Evolutionary conservation across 2,329 filamentous ascomycete genomes (phyloP).

Genomic region (Cercospora zeae-maydis): DNA sequence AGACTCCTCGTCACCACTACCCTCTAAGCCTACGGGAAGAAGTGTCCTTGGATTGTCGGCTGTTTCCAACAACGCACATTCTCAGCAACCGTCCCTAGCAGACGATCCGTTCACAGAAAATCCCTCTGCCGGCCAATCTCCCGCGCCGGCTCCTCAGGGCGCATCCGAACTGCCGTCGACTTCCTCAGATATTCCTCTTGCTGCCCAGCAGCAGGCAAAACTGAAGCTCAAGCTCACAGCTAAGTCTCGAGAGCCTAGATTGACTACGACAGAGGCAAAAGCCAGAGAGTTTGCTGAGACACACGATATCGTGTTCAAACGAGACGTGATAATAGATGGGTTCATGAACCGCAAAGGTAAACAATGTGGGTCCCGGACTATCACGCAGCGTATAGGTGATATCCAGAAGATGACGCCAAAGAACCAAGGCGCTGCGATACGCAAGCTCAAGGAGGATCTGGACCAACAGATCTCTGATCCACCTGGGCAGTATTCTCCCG

Average conservation of each 20-base stretch:
- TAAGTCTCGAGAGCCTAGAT: background rate
- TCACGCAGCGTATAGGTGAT: conserved; percentile 7
- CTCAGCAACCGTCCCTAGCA: background rate
- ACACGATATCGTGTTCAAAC: conserved; percentile 2
- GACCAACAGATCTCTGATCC: background rate
- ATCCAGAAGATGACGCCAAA: conserved; percentile 5
- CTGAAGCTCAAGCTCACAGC: background rate
- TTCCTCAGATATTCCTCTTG: conserved; percentile 9
- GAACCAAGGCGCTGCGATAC: background rate
- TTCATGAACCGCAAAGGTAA: conserved; percentile 2
- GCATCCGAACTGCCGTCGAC: background rate
- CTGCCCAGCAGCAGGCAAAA: background rate
- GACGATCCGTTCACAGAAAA: background rate
- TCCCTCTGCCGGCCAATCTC: background rate
- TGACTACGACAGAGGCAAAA: background rate
- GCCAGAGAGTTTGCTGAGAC: conserved; percentile 9
- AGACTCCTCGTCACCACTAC: background rate
- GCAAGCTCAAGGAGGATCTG: background rate
- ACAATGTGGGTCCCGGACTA: background rate
- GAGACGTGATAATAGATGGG: background rate
- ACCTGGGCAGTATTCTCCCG: background rate
- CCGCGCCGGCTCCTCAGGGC: background rate
- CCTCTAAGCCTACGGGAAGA: background rate
- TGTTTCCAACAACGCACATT: background rate
- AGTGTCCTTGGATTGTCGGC: background rate